Percentiles rank a stretch among this genome's conserved stretches.
These are phyloP conservation scores for Porphyrellus cyaneotinctus DNA, from an alignment of 768 basidiomycete genomes.

Conservation along the genomic window DNA sequence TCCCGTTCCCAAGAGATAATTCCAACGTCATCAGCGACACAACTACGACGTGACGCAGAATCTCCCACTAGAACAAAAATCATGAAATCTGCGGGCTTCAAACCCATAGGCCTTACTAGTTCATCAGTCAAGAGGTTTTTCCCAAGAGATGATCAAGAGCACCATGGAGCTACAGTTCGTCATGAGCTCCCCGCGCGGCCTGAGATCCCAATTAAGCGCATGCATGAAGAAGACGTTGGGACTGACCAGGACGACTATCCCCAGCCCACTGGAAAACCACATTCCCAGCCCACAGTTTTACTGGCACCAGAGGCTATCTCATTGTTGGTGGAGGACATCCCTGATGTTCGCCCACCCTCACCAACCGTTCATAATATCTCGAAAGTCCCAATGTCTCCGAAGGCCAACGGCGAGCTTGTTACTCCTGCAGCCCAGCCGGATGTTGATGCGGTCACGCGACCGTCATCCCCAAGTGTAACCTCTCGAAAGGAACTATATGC, in stretches of 20 bases:
- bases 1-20: slow-evolving; percentile 11
- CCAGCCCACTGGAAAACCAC: slow-evolving; percentile 2
- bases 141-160: slow-evolving; percentile 72
- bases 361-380: slow-evolving; percentile 17
- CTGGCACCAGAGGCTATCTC: slow-evolving; percentile 10
- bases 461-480: slow-evolving; percentile 26
- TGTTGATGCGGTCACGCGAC: slow-evolving; percentile 23
- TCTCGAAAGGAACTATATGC: slow-evolving; percentile 64
- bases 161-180: slow-evolving; percentile 24
- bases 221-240: slow-evolving; percentile 22
- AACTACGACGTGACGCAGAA: slow-evolving; percentile 16
- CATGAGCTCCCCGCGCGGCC: slow-evolving; percentile 17
- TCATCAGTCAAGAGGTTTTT: slow-evolving; percentile 75
- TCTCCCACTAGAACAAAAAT: slow-evolving; percentile 19
- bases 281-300: not conserved
- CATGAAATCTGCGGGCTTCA: slow-evolving; percentile 53
- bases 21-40: slow-evolving; percentile 5
- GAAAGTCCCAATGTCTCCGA: slow-evolving; percentile 24
- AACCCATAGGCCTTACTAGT: slow-evolving; percentile 53
- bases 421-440: slow-evolving; percentile 21
- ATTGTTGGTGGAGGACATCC: slow-evolving; percentile 1
- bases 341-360: slow-evolving; percentile 18
- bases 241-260: slow-evolving; percentile 20
- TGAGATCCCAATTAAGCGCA: slow-evolving; percentile 28
- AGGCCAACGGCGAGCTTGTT: slow-evolving; percentile 20